Evolutionary conservation across 106 monocot species (phyloP).

Genomic region (Allium fistulosum): DNA sequence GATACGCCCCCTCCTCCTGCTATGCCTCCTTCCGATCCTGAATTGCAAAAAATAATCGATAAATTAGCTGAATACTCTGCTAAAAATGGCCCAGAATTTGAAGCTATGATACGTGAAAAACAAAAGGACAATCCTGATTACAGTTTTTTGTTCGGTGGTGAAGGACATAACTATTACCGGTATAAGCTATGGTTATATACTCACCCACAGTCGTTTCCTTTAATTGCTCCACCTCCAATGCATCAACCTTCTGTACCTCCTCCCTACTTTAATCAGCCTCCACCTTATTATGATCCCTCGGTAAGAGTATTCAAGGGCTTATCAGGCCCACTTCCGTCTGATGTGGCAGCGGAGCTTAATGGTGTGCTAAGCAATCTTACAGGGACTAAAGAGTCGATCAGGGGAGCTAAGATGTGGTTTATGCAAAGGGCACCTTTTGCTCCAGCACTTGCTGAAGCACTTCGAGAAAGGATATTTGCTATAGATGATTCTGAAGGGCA

Average conservation of each 20-base stretch:
- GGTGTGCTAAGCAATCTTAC: conserved; percentile 51
- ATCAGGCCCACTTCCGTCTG: conserved; percentile 72
- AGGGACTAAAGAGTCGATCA: conserved; percentile 94
- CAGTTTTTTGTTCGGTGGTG: conserved; percentile 87
- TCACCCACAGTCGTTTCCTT: conserved; percentile 22
- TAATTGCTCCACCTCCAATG: conserved; percentile 27
- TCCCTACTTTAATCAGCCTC: conserved; percentile 44
- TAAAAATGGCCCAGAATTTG: conserved; percentile 95
- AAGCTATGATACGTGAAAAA: conserved; percentile 89
- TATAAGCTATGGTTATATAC: conserved; percentile 67
- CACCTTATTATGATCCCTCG: conserved; percentile 46
- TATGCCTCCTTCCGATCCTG: conserved; percentile 71
- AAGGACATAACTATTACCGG: conserved; percentile 78
- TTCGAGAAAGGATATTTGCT: conserved; percentile 67
- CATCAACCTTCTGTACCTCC: conserved; percentile 44
- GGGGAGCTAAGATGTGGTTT: conserved; percentile 96
- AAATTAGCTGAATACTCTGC: conserved; percentile 76
- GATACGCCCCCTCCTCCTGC: conserved; percentile 46
- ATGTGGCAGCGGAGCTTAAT: conserved; percentile 78
- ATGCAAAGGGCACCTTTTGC: conserved; percentile 94
- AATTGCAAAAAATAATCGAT: conserved; percentile 86
- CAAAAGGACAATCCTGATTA: conserved; percentile 88
- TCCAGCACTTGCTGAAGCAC: conserved; percentile 84
- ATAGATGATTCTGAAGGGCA: conserved; percentile 89
- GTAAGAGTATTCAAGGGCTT: conserved; percentile 59